These are phyloP conservation scores for Phytophthora pseudosyringae DNA, from an alignment of 352 stramenopile genomes.

Conservation along the genomic window DNA sequence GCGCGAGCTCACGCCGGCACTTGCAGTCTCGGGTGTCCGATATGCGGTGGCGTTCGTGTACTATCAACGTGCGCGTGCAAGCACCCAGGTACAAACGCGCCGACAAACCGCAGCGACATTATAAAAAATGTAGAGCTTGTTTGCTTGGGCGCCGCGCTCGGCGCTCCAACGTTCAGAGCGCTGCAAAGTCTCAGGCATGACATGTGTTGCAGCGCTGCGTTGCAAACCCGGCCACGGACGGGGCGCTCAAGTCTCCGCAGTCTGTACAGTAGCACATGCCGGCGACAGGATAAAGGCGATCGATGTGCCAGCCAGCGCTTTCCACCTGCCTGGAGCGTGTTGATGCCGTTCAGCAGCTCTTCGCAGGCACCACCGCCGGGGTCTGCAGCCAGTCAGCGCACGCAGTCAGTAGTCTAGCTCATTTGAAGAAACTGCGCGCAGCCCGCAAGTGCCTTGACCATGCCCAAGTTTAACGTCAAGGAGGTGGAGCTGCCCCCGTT, in stretches of 20 bases:
- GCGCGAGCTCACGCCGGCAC: not conserved
- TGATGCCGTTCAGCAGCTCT: constrained; percentile 20
- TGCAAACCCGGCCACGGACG: constrained; percentile 12
- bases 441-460: constrained; percentile 21
- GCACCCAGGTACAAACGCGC: constrained; percentile 1
- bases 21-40: not conserved
- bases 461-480: constrained; percentile 47
- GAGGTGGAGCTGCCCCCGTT: constrained; percentile 37
- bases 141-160: constrained; percentile 2
- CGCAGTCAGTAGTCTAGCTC: constrained; percentile 11
- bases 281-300: constrained; percentile 30
- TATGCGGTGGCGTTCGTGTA: constrained; percentile 11
- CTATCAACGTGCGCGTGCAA: constrained; percentile 1
- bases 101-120: not conserved
- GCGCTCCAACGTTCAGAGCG: constrained; percentile 9
- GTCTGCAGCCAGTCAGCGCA: constrained; percentile 13
- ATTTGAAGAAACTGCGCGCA: constrained; percentile 29
- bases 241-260: constrained; percentile 14
- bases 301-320: constrained; percentile 23
- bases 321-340: constrained; percentile 9
- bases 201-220: constrained; percentile 18
- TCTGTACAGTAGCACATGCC: constrained; percentile 17
- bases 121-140: not conserved
- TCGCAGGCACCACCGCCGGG: constrained; percentile 9
- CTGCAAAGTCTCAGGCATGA: constrained; percentile 12